Evolutionary conservation across 2,329 filamentous ascomycete genomes (phyloP).

Genomic region (Talaromyces sp.): DNA sequence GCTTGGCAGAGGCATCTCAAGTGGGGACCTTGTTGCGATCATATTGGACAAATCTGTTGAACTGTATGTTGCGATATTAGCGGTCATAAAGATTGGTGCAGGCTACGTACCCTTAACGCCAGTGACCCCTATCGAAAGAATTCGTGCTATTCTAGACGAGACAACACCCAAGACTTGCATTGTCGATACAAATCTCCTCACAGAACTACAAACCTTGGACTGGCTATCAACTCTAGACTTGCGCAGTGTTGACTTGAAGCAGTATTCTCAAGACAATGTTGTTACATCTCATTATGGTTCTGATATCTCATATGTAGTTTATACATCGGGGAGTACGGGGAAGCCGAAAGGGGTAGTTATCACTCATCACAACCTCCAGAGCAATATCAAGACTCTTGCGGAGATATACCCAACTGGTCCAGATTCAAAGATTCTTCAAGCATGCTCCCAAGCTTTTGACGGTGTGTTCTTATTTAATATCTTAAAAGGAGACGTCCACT

Average conservation of each 20-base stretch:
- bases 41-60: constrained; percentile 71
- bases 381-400: constrained; percentile 67
- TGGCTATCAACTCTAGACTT: constrained; percentile 21
- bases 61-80: constrained; percentile 72
- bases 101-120: constrained; percentile 78
- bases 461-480: constrained; percentile 28
- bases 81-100: constrained; percentile 67
- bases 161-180: constrained; percentile 53
- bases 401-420: constrained; percentile 59
- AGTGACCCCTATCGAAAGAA: constrained; percentile 61
- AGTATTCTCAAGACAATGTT: constrained; percentile 20
- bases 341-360: constrained; percentile 75
- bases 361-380: constrained; percentile 69
- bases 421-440: constrained; percentile 66
- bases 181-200: constrained; percentile 21
- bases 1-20: constrained; percentile 42
- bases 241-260: constrained; percentile 18
- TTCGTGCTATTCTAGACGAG: constrained; percentile 60
- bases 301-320: constrained; percentile 70
- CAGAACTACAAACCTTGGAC: constrained; percentile 10
- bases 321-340: constrained; percentile 80
- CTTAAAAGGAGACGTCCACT: constrained; percentile 13
- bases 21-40: constrained; percentile 64
- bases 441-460: constrained; percentile 81
- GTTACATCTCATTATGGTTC: constrained; percentile 28